Evolutionary conservation across 371 early-diverging fungal species (phyloP), one percentile per base, ranked within the genome.

Genomic region (Massospora cicadina): DNA sequence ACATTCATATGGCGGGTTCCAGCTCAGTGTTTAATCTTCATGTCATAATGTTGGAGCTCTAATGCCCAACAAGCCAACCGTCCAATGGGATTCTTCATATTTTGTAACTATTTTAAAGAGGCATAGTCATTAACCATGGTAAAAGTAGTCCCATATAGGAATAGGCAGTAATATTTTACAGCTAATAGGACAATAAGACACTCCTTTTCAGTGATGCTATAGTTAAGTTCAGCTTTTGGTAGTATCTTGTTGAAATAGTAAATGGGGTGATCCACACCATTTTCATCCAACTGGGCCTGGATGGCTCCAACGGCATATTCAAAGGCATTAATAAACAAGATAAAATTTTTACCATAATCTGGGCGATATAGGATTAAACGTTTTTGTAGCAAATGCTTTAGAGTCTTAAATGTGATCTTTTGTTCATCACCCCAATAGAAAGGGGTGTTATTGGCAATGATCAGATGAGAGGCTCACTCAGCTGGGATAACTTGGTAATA

Each of bases 361-460:
- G 66, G 65, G 23, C 65, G 55, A 0, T 58, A 2, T 0, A 67
- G 56, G 10, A 67, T 65, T 1, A 67, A 59, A 2, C 66, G 67
- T 53, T 54, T 33, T 23, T 55, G 54, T 55, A 71, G 57, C 0
- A 64, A 57, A 0, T 67, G 30, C 24, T 71, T 71, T 24, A 71
- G 65, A 3, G 60, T 30, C 2, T 53, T 23, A 60, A 70, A 70
- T 12, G 70, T 67, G 12, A 24, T 12, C 29, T 77, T 58, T 1
- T 65, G 58, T n/a, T 66, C 65, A 0, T 31, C 0, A 0, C 56
- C 17, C 79, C 81, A 77, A 26, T 23, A 21, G 63, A 79, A 76
- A 2, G 70, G 5, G 17, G 17, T 17, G 17, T 43, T 43, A 43
- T 17, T n/a, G n/a, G 43, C 17, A 43, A 43, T 43, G 17, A 17